A percentile compares a stretch with the other conserved stretches of the same genome.
Evolutionary conservation across 2,329 filamentous ascomycete species (phyloP).

Genomic region (Chrysoporthe puriensis): DNA sequence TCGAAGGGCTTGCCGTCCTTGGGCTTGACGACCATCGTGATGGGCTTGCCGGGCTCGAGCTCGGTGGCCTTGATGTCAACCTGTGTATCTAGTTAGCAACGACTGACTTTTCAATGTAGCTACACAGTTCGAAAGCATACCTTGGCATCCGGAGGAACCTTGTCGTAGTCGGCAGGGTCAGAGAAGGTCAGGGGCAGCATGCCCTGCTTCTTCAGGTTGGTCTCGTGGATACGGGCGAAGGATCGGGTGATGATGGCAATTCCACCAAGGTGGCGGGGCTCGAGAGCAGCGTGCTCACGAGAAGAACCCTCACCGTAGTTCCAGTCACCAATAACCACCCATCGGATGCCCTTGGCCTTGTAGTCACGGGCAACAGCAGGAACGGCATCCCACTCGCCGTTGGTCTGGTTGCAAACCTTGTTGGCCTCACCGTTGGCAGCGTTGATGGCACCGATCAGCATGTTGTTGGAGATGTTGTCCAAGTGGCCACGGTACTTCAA

Average conservation of each 20-base stretch:
- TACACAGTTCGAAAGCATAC: slow-evolving; percentile 42
- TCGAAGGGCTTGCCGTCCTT: slow-evolving; percentile 82
- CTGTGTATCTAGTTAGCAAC: slow-evolving; percentile 35
- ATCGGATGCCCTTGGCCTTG: slow-evolving; percentile 93
- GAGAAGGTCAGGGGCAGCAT: slow-evolving; percentile 98
- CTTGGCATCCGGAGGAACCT: slow-evolving; percentile 90
- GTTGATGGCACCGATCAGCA: slow-evolving; percentile 97
- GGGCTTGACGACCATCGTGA: slow-evolving; percentile 91
- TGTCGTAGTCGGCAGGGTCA: slow-evolving; percentile 96
- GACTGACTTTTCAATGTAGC: too few relatives aligned
- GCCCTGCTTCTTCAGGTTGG: slow-evolving; percentile 99
- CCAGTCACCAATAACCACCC: slow-evolving; percentile 99
- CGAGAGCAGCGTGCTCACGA: slow-evolving; percentile 96
- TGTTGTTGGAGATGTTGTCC: slow-evolving; percentile 99
- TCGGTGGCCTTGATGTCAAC: slow-evolving; percentile 87
- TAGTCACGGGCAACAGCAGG: slow-evolving; percentile 96
- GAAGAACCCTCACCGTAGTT: slow-evolving; percentile 99
- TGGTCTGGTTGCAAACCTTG: slow-evolving; percentile 92
- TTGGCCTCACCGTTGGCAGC: slow-evolving; percentile 95
- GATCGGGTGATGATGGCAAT: slow-evolving; percentile 94
- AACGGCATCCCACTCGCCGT: slow-evolving; percentile 81
- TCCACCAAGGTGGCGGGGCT: slow-evolving; percentile 95
- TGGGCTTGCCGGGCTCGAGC: slow-evolving; percentile 87
- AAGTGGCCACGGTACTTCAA: slow-evolving; percentile 98
- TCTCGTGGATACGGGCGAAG: slow-evolving; percentile 99